Base-by-base conservation (phyloP, 257 asterid species). In the Cruciata laevipes region DNA sequence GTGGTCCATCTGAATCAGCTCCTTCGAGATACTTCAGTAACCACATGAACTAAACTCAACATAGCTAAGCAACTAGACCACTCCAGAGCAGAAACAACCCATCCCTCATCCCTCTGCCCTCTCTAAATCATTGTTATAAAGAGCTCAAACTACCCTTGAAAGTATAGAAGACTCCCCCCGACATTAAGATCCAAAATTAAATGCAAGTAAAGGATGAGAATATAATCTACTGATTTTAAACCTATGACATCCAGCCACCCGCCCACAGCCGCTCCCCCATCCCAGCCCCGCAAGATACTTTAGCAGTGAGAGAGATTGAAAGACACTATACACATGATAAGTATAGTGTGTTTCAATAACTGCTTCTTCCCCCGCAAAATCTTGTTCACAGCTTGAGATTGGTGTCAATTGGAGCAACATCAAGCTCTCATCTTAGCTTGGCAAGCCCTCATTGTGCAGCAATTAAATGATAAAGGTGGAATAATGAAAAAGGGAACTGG, bases 401-500 rank as follows among this genome's bases (percentile, higher is more conserved):
- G 55, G 55, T 47, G 21, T 14, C 21, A 47, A 3, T 47, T 47
- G 55, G n/a, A 47, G 55, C 55, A 47, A 47, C 20, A 47, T 17
- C 55, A 47, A 47, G 55, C 20, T 16, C 55, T 47, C 55, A 47
- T 47, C 55, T 47, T 47, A 47, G n/a, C 16, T 47, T 47, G 55
- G 55, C 55, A 47, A 47, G 55, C 55, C 30, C 8, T 47, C 55
- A 14, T 47, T 47, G 55, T 47, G 55, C 55, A 47, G 55, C 55
- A 47, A 47, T 47, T 47, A 47, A 47, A 47, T 84, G 67, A 79
- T 82, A 77, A 73, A 81, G 81, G 84, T 72, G 86, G 88, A 71
- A 66, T 71, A 75, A 81, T 67, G 78, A 81, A 86, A 69, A 77
- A 31, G 68, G 77, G 72, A 80, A 68, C 87, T 80, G 91, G 91